Evolutionary conservation across 257 asterid genomes (phyloP), one percentile per base, ranked within the genome.

Genomic region (Solanum sparsipilum): DNA sequence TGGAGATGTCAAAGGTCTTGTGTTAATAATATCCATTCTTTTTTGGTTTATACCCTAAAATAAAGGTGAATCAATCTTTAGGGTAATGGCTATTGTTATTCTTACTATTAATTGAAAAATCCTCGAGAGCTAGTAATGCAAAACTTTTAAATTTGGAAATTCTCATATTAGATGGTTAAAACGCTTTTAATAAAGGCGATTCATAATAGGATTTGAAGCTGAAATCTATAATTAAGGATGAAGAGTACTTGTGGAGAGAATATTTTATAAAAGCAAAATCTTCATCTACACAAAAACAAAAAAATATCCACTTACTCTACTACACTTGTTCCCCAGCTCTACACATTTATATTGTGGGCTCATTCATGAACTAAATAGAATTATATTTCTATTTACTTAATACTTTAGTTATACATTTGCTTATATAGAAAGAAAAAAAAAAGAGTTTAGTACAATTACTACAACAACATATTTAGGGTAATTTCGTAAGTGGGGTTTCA

Each of bases 1-100:
- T 75, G 81, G 76, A 58, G 48, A 38, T 35, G 29, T 44, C 20
- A 31, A 74, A 72, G n/a, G 74, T 44, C 16, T 76, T 38, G 44
- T 60, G 74, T 20, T n/a, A 60, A 83, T 65, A 87, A 75, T 79
- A 13, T 3, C 39, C 86, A 60, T 36, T 81, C 9, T 36, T 23
- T 79, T 76, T 79, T 60, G 35, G n/a, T 16, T 48, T 29, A 32
- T n/a, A 27, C 29, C 65, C 86, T 56, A 78, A 23, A 79, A 60
- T 20, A 25, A 87, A 58, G 89, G 68, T 87, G 36, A 60, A 87
- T 52, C 89, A 60, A 46, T 78, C 41, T 81, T 81, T 81, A 81
- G 68, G 38, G 85, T 29, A 81, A 18, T 81, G 70, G 29, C 15
- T 46, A 81, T 81, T 46, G 15, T 41, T 78, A 13, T 13, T 25